Conservation (phyloP, 192 early-diverging fungal genomes). For the Rhizophagus sp. region DNA sequence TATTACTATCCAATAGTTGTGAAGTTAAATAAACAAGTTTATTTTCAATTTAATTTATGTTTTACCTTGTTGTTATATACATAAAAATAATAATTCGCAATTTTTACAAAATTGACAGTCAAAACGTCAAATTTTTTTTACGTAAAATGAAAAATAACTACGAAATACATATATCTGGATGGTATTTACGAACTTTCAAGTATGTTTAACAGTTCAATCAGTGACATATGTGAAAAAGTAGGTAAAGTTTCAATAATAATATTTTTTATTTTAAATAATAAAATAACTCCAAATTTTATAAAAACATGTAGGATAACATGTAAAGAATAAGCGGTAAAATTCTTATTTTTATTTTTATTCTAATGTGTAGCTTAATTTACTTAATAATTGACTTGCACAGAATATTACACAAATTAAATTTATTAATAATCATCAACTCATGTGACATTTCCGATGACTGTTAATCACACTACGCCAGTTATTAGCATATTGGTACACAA, state of each 20-base stretch:
- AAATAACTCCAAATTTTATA: neutral
- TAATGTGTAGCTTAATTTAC: neutral
- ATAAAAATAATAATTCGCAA: neutral
- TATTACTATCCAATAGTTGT: no score
- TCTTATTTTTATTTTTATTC: no score
- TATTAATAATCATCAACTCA: no score
- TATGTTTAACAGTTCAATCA: slow-evolving; percentile 2
- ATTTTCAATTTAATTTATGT: no score
- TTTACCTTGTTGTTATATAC: no score
- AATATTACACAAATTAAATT: no score
- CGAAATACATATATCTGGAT: neutral
- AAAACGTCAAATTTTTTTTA: neutral
- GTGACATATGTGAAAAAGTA: neutral
- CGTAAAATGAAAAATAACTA: neutral
- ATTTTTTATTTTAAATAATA: neutral
- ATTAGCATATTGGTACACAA: no score
- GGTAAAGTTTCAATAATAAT: neutral
- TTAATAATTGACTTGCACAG: no score
- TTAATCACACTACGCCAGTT: no score
- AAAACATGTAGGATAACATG: neutral
- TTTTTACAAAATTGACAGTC: neutral
- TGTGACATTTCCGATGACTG: no score
- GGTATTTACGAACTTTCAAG: neutral
- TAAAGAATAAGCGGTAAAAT: no score
- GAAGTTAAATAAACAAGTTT: no score